Percentiles rank a stretch among this genome's conserved stretches.
These are phyloP conservation scores for Penicillium sp. DNA, from an alignment of 2,329 filamentous ascomycete species.

Conservation along the genomic window DNA sequence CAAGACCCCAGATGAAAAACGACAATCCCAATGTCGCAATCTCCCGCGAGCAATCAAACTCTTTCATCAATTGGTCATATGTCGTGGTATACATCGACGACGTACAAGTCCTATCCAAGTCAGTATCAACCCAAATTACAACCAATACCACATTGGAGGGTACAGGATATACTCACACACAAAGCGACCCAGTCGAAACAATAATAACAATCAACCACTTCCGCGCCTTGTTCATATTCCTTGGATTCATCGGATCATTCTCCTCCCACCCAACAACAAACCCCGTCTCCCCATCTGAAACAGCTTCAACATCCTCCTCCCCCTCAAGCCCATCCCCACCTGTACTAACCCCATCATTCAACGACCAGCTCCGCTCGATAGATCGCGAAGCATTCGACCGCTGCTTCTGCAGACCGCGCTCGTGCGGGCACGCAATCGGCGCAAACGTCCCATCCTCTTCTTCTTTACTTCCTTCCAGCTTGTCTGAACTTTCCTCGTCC, in stretches of 20 bases:
- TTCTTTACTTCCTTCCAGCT: conserved; percentile 9
- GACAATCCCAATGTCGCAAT: conserved; percentile 77
- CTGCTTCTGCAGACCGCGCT: conserved; percentile 17
- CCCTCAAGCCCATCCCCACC: conserved; percentile 19
- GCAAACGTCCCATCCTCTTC: conserved; percentile 12
- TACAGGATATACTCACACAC: conserved; percentile 61
- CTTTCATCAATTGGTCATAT: conserved; percentile 67
- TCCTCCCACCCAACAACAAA: conserved; percentile 75
- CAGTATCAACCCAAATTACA: not conserved
- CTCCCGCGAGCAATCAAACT: conserved; percentile 66
- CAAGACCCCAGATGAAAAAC: conserved; percentile 74
- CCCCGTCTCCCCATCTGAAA: conserved; percentile 27
- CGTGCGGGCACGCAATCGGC: conserved; percentile 21
- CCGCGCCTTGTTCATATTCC: conserved; percentile 58
- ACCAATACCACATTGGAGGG: not conserved
- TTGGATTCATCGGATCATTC: conserved; percentile 67
- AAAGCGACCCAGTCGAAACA: conserved; percentile 67
- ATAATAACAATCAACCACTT: conserved; percentile 79
- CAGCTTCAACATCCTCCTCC: conserved; percentile 17
- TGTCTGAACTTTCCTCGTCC: conserved; percentile 7
- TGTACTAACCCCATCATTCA: conserved; percentile 33
- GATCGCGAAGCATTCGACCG: conserved; percentile 24
- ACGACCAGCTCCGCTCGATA: conserved; percentile 33
- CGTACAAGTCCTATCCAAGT: conserved; percentile 62
- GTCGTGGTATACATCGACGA: conserved; percentile 86